Evolutionary conservation across 2,329 filamentous ascomycete genomes (phyloP), one percentile per base, ranked within the genome.

Genomic region (Arthroderma sp.): DNA sequence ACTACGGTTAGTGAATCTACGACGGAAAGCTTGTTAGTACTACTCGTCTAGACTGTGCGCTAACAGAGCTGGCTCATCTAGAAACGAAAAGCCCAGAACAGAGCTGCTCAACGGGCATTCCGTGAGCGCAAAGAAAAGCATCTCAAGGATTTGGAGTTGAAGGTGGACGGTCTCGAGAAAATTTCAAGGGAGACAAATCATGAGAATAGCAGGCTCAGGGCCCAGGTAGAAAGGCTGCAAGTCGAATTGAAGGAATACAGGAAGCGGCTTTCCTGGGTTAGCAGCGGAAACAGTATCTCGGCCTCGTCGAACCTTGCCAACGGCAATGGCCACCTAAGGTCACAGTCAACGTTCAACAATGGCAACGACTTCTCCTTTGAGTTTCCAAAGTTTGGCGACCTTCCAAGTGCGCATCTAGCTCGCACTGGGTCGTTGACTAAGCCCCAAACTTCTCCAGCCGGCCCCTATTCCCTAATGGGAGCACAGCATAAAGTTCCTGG

Each of bases 121-220:
- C 80, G 88, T 44, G 88, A 95, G 63, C 83, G 88, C 51, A 95
- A 95, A 66, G 88, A 95, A 64, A 89, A 84, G 68, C 88, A 70
- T 45, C 50, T 70, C 32, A 68, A 68, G 50, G 69, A 72, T 48
- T 53, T 72, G 32, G 69, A 72, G 54, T 65, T 70, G 30, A 80
- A 78, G 53, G 76, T 80, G 3, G 66, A 71, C 4, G 74, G 77
- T 50, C 65, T 81, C 3, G 83, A 94, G 60, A 91, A 94, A 66
- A 77, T 78, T 0, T 94, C 88, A 0, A 80, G 93, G 57, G 75
- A 78, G 32, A 75, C 87, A 44, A 93, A 82, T 61, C 80, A 86
- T 54, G 88, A 96, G 63, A 98, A 98, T 58, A 78, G 75, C 46
- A 67, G 84, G 44, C 73, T 98, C 6, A 83, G 86, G 46, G 78